Evolutionary conservation across 306 rosid species (phyloP).

Genomic region (Mimosa bimucronata): DNA sequence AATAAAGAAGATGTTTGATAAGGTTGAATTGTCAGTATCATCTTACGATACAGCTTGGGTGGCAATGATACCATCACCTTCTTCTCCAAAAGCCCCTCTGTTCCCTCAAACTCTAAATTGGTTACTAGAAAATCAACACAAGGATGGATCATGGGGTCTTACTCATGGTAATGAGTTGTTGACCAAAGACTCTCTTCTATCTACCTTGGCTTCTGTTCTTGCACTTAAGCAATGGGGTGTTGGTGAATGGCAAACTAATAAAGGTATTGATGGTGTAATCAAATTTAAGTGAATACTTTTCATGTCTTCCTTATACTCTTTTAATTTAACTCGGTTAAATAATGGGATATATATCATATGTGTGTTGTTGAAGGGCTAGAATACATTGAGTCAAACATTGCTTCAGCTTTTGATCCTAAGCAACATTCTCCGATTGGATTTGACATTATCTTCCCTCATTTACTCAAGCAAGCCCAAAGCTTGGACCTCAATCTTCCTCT

Average conservation of each 20-base stretch:
- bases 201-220: background rate
- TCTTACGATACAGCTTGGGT: constrained; percentile 93
- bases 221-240: background rate
- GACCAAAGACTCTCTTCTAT: background rate
- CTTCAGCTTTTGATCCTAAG: background rate
- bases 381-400: background rate
- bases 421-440: background rate
- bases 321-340: background rate
- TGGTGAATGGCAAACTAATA: background rate
- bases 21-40: constrained; percentile 73
- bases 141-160: constrained; percentile 85
- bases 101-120: constrained; percentile 78
- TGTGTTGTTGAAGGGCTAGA: background rate
- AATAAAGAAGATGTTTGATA: constrained; percentile 2
- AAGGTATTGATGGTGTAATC: background rate
- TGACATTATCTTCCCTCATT: background rate
- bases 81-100: constrained; percentile 53
- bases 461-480: background rate
- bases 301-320: background rate
- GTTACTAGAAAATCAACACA: constrained; percentile 68
- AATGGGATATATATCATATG: background rate
- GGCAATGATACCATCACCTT: constrained; percentile 77
- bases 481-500: background rate
- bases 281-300: background rate
- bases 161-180: background rate